phyloP scores from a whole-genome alignment of 257 asterid genomes.

The Cinchona pubescens region DNA sequence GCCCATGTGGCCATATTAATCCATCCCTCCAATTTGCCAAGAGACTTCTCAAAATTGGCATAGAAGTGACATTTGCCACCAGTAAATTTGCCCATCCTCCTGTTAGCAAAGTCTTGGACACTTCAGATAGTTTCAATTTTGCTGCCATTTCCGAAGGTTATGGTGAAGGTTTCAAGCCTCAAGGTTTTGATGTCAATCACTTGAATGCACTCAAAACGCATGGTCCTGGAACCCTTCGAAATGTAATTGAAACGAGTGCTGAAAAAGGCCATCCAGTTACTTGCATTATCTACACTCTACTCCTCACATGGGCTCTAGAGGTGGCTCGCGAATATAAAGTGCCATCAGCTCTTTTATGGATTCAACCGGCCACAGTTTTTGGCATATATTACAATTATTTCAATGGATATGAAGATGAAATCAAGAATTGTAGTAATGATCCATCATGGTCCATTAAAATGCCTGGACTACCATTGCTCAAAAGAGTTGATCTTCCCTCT shows the following conservation, averaged over 20 bases:
- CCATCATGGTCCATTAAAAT: conserved; percentile 22
- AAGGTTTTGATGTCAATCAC: background rate
- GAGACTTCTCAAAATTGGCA: conserved; percentile 20
- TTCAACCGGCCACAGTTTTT: conserved; percentile 38
- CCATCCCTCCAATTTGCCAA: conserved; percentile 32
- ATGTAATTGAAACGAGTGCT: conserved; percentile 15
- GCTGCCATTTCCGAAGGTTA: conserved; percentile 23
- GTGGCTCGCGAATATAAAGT: conserved; percentile 33
- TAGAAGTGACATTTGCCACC: conserved; percentile 23
- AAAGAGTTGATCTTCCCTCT: conserved; percentile 32
- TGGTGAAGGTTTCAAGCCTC: conserved; percentile 19
- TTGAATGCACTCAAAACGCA: conserved; percentile 15
- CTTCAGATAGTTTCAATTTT: conserved; percentile 6
- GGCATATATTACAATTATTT: conserved; percentile 31
- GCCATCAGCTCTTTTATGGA: conserved; percentile 35
- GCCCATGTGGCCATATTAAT: conserved; percentile 34
- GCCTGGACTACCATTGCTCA: conserved; percentile 27
- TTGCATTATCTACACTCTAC: conserved; percentile 24
- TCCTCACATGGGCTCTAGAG: conserved; percentile 33
- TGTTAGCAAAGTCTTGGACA: background rate
- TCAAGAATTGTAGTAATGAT: conserved; percentile 5
- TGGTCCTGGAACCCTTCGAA: conserved; percentile 16
- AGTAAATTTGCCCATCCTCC: conserved; percentile 10
- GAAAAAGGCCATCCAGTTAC: conserved; percentile 19
- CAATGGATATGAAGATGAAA: conserved; percentile 30